Base-by-base conservation (phyloP, 352 stramenopile species). In the Phytophthora hybrid region DNA sequence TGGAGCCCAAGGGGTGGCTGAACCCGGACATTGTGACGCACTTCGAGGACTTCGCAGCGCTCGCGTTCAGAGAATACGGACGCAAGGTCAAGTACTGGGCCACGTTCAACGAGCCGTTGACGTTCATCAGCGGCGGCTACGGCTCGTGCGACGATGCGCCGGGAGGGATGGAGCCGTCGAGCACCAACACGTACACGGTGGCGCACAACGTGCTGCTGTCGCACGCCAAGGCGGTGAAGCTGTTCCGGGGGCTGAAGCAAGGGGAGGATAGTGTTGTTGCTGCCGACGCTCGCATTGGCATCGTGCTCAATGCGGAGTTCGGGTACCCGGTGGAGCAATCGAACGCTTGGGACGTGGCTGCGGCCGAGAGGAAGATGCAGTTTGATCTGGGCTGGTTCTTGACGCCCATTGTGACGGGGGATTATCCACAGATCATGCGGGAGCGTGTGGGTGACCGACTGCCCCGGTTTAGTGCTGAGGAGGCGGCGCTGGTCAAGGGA, bases 51-150 rank as follows among this genome's bases (percentile, higher is more conserved):
- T 99, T 98, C 78, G 93, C 95, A 2, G 67, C 84, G 46, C 77
- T 98, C 26, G 96, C 92, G 62, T 99, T 98, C 77, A 68, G 84
- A 14, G 83, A 91, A 47, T 99, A 98, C 83, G 97, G 96, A 52
- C 73, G 87, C 63, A 91, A 97, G 57, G 91, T 99, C 16, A 92
- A 96, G 68, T 90, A 89, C 63, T 99, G 97, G 97, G 91, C 98
- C 14, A 99, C 97, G 4, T 94, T 99, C 64, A 99, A 99, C 69
- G 97, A 99, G 78, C 84, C 94, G 14, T 95, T 92, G 82, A 95
- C 84, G 9, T 91, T 98, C 41, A 85, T 88, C 19, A 90, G 91
- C 23, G 76, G 90, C 34, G 96, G 89, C 19, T 99, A 98, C 75
- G 87, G 89, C 58, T 90, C 84, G 51, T 93, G 92, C 55, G 63